Evolutionary conservation across 805 yeast species (phyloP).

Genomic region (Zygosaccharomyces bisporus): DNA sequence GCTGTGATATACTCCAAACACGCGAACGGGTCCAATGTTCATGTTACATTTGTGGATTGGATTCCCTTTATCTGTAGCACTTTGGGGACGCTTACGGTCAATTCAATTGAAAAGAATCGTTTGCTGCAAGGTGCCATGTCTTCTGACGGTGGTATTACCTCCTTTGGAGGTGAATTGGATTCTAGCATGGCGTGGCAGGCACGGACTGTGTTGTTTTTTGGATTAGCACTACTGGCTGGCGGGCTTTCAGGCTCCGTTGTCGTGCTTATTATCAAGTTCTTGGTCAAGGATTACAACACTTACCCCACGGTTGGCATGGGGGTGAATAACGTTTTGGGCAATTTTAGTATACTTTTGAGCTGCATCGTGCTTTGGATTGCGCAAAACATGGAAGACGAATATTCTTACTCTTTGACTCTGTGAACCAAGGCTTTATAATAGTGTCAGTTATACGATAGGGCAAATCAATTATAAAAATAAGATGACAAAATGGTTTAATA

Average conservation of each 20-base stretch:
- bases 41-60: constrained; percentile 93
- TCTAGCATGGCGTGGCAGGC: constrained; percentile 86
- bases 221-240: constrained; percentile 89
- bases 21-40: constrained; percentile 80
- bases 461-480: not conserved
- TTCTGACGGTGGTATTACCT: constrained; percentile 34
- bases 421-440: constrained; percentile 29
- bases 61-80: constrained; percentile 86
- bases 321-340: constrained; percentile 76
- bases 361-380: constrained; percentile 89
- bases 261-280: constrained; percentile 78
- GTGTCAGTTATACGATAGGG: constrained; percentile 1
- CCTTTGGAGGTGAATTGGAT: constrained; percentile 36
- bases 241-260: constrained; percentile 91
- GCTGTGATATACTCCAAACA: constrained; percentile 83
- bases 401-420: constrained; percentile 83
- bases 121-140: constrained; percentile 39
- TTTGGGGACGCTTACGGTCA: constrained; percentile 78
- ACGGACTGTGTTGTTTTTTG: constrained; percentile 80
- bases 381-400: constrained; percentile 94
- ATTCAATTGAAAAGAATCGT: constrained; percentile 43
- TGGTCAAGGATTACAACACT: constrained; percentile 64
- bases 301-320: constrained; percentile 96
- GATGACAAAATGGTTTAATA: not conserved
- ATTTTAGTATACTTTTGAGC: constrained; percentile 77